phyloP scores from a whole-genome alignment of 495 filamentous ascomycete species.

The Tuber umbilicatum region DNA sequence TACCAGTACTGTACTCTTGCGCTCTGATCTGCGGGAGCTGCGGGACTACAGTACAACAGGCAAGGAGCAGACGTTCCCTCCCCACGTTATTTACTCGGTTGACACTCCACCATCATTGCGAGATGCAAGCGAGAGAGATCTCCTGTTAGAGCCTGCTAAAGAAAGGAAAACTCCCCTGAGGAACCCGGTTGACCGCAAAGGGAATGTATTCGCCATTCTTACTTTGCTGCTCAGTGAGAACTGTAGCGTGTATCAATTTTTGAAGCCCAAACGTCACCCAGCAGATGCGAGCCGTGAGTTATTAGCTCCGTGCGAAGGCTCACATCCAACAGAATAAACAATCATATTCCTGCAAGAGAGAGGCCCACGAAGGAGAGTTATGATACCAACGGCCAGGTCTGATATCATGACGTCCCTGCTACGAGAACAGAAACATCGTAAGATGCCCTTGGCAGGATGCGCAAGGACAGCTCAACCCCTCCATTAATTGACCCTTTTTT shows the following conservation, averaged over 20 bases:
- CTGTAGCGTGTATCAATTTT: neutral
- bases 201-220: neutral
- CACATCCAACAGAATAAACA: neutral
- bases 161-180: neutral
- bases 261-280: neutral
- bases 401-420: conserved; percentile 34
- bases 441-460: conserved; percentile 37
- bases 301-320: neutral
- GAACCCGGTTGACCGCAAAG: neutral
- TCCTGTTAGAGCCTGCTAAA: neutral
- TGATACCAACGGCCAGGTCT: neutral
- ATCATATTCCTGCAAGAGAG: neutral
- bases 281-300: neutral
- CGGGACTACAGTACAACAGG: neutral
- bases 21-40: conserved; percentile 2
- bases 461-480: conserved; percentile 39
- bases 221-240: neutral
- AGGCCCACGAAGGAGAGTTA: neutral
- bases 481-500: conserved; percentile 17
- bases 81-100: conserved; percentile 6
- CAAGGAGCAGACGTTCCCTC: neutral
- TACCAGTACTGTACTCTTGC: neutral
- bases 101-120: conserved; percentile 2
- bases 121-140: conserved; percentile 6
- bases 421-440: conserved; percentile 29